A percentile compares a stretch with the other conserved stretches of the same genome.
These are phyloP conservation scores for Epichloe amarillans DNA, from an alignment of 2,329 filamentous ascomycete genomes.

Conservation along the genomic window DNA sequence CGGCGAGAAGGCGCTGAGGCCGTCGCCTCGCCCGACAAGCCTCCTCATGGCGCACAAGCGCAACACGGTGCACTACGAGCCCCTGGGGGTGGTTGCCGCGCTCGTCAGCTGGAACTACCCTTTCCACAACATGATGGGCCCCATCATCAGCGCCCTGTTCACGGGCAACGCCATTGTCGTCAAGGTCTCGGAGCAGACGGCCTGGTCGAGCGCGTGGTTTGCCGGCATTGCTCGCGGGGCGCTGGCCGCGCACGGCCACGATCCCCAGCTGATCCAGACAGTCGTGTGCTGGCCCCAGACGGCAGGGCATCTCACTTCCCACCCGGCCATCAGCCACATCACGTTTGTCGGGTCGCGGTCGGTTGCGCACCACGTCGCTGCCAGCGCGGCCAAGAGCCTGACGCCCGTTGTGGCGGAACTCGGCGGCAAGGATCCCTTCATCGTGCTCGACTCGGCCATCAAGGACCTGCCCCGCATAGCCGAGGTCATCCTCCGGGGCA, in stretches of 20 bases:
- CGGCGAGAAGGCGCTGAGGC: constrained; percentile 65
- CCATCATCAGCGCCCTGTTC: constrained; percentile 82
- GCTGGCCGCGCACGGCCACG: constrained; percentile 69
- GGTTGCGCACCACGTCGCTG: constrained; percentile 78
- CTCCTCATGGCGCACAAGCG: constrained; percentile 91
- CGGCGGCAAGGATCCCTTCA: constrained; percentile 86
- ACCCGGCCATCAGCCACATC: constrained; percentile 71
- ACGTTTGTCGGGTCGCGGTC: constrained; percentile 90
- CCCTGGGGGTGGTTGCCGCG: constrained; percentile 81
- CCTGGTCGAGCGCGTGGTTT: constrained; percentile 83
- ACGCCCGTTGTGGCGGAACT: constrained; percentile 84
- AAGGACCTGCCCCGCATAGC: constrained; percentile 56
- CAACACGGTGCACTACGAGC: constrained; percentile 83
- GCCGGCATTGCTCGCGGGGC: constrained; percentile 65
- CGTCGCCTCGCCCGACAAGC: constrained; percentile 69
- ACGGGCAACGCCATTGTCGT: constrained; percentile 84
- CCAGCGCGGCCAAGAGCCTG: constrained; percentile 72
- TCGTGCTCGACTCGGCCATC: constrained; percentile 68
- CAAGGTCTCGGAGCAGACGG: constrained; percentile 90
- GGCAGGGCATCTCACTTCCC: constrained; percentile 70
- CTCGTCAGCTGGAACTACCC: constrained; percentile 96
- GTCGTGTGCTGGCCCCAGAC: constrained; percentile 79
- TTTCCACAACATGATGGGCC: constrained; percentile 89
- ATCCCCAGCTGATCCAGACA: constrained; percentile 68
- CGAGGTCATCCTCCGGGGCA: constrained; percentile 77